Evolutionary conservation across 2,329 filamentous ascomycete genomes (phyloP).

Genomic region (Cadophora luteo-olivacea): DNA sequence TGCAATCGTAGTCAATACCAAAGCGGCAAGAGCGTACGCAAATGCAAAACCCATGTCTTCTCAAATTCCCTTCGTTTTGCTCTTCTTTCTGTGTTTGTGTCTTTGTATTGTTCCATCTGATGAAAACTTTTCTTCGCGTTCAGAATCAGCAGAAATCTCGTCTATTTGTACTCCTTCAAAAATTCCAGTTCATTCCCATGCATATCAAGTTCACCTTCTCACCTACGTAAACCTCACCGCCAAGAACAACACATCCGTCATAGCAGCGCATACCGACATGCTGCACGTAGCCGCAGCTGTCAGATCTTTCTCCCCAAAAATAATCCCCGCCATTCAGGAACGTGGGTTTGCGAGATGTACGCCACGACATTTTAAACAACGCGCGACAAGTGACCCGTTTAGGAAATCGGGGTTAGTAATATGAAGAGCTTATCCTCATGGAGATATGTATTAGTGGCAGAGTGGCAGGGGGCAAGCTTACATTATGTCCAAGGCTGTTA

Average conservation of each 20-base stretch:
- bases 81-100: no score
- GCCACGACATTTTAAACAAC: background rate
- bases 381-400: constrained; percentile 3
- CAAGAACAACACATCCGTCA: background rate
- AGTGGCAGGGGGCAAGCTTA: constrained; percentile 3
- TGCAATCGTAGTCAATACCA: background rate
- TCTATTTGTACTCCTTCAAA: background rate
- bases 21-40: background rate
- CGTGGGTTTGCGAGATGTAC: background rate
- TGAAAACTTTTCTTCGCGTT: no score
- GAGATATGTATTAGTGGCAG: background rate
- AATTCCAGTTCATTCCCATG: background rate
- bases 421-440: background rate
- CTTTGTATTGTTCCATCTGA: no score
- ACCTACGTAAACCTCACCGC: constrained; percentile 1
- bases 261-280: background rate
- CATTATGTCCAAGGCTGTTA: background rate
- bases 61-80: background rate
- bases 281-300: constrained; percentile 14
- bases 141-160: no score
- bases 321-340: constrained; percentile 3
- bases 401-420: background rate
- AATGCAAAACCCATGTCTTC: background rate
- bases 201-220: no score
- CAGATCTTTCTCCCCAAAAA: constrained; percentile 1